These are phyloP conservation scores for Infundibulicybe gibba DNA, from an alignment of 768 basidiomycete genomes.

Conservation along the genomic window DNA sequence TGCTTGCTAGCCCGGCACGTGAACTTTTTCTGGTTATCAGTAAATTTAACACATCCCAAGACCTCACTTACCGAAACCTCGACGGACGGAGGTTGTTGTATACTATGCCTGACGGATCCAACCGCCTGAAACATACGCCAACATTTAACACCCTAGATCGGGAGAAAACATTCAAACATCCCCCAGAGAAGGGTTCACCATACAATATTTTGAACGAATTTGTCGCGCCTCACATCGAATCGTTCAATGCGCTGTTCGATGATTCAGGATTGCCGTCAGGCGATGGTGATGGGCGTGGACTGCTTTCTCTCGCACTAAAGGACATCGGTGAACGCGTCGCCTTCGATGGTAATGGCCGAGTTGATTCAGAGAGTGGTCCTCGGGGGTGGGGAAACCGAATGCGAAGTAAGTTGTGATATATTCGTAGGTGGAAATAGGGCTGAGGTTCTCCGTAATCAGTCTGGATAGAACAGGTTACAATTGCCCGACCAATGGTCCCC, in stretches of 20 bases:
- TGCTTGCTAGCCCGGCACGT: conserved; percentile 26
- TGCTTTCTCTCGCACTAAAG: conserved; percentile 72
- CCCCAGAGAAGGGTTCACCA: conserved; percentile 62
- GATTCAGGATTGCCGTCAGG: conserved; percentile 78
- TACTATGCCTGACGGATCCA: conserved; percentile 52
- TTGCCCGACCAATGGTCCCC: conserved; percentile 82
- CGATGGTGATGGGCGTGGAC: conserved; percentile 74
- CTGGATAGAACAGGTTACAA: conserved; percentile 83
- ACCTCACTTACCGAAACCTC: neutral
- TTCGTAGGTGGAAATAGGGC: neutral
- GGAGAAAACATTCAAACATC: conserved; percentile 75
- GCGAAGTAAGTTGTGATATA: conserved; percentile 56
- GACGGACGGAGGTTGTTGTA: neutral
- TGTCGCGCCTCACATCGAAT: conserved; percentile 90
- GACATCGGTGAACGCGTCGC: conserved; percentile 92
- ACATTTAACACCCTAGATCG: conserved; percentile 83
- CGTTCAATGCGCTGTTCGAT: conserved; percentile 95
- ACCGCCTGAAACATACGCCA: conserved; percentile 31
- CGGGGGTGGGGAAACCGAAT: conserved; percentile 80
- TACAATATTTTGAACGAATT: conserved; percentile 88
- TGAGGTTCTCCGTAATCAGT: conserved; percentile 44
- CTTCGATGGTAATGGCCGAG: conserved; percentile 70
- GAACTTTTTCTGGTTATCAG: conserved; percentile 20
- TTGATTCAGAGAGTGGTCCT: conserved; percentile 48
- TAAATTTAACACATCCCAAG: neutral